Evolutionary conservation across 108 stramenopile species (phyloP), one percentile per base, ranked within the genome.

Genomic region (Cyclotella baltica): DNA sequence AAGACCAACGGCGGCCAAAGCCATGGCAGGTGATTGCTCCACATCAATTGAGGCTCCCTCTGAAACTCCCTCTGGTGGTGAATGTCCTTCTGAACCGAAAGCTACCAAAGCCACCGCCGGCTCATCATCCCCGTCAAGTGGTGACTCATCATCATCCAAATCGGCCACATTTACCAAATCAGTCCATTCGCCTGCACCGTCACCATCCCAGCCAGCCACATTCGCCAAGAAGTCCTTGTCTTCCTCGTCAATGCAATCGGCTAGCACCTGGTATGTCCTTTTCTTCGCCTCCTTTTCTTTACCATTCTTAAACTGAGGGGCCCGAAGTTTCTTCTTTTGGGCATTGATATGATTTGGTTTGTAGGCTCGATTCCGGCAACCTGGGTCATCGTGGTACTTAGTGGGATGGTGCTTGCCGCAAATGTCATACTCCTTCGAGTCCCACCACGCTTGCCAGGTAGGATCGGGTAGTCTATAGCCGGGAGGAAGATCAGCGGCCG

Each of bases 351-450:
- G 51, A 13, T 52, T 52, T 13, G 40, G 40, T 13, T 52, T 52
- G 51, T n/a, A 58, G 4, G 57, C 28, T 5, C 57, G 25, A 18
- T 58, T 30, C 5, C 29, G 29, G 16, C 4, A 4, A 3, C 16
- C 57, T 18, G 25, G 57, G 30, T 58, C 57, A 9, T 30, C 25
- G 30, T 58, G 57, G 30, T 58, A 58, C 19, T 58, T 58, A 28
- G 57, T 30, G 29, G 57, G 57, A 58, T 58, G 57, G 30, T 4
- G 30, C 18, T 30, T 30, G 13, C 29, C 29, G 57, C 57, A 58
- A 6, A 30, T 28, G 6, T 28, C 57, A 58, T 28, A 58, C 4
- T 6, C 6, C 29, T 28, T 4, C 6, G 16, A 9, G 30, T 30
- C 28, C 8, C 27, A 58, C 57, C 57, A 58, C 2, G 5, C 6